Evolutionary conservation across 305 asterid species (phyloP).

Genomic region (Solanum chacoense): DNA sequence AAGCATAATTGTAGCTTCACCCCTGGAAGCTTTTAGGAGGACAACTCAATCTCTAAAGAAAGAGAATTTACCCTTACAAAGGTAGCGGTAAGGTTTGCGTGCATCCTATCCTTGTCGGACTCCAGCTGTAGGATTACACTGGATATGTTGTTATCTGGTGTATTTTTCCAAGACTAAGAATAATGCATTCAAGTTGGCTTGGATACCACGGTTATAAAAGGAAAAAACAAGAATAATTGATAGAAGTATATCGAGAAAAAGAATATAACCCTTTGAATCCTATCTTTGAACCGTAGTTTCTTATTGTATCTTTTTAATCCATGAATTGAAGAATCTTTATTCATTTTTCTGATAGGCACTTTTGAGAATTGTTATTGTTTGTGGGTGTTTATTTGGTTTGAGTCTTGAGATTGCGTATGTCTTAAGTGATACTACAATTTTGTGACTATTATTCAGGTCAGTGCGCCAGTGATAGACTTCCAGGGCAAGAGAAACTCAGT

Average conservation of each 20-base stretch:
- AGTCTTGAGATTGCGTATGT: neutral
- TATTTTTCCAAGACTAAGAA: neutral
- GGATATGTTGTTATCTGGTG: neutral
- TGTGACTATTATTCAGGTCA: slow-evolving; percentile 34
- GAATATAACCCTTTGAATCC: neutral
- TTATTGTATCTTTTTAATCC: neutral
- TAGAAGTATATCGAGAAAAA: neutral
- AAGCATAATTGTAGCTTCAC: neutral
- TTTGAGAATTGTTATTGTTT: neutral
- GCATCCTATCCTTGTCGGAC: neutral
- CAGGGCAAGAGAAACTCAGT: slow-evolving; percentile 39
- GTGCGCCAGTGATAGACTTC: slow-evolving; percentile 35
- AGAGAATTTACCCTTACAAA: neutral
- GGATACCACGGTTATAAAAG: neutral
- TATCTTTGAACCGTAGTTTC: neutral
- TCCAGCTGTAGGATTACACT: neutral
- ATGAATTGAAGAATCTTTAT: neutral
- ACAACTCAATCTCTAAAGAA: neutral
- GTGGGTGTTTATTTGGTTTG: neutral
- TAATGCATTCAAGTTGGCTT: neutral
- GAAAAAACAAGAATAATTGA: neutral
- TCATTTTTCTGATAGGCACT: neutral
- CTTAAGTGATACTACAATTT: neutral
- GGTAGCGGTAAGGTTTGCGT: neutral
- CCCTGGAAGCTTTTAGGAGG: neutral